Base-by-base conservation (phyloP, 1,139 yeast genomes). In the Debaryomyces sp. region DNA sequence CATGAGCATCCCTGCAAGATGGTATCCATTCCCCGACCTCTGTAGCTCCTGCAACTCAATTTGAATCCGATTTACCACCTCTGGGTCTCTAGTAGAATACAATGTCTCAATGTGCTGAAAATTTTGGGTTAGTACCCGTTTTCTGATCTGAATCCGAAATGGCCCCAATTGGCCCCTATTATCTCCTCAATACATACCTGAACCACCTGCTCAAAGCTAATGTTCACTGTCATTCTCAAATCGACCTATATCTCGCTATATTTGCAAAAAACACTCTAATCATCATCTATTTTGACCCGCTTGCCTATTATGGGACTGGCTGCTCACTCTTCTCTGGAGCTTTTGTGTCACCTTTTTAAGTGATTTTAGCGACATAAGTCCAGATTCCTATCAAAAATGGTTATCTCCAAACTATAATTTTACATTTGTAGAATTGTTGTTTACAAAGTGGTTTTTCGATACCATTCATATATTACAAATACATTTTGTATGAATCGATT, bases 21-120 rank as follows among this genome's bases (percentile, higher is more conserved):
- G 57, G 52, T 75, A 66, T 0, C 87, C 89, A 44, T 74, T 62
- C 2, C 68, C 64, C 2, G 85, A 78, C 53, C 70, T 77, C 60
- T 87, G 94, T 6, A 83, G 62, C 2, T 58, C 55, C 55, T 84
- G 90, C 18, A 87, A 68, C 39, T 66, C 65, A 32, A 70, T 70
- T 55, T 86, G 92, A 32, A 80, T 68, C 8, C 64, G 55, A 29
- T 71, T 63, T 34, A 85, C 77, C 51, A 70, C 68, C 0, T 59
- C 49, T 1, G 82, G 74, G 65, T 81, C 67, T 62, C 64, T 58
- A 54, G 74, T 57, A 53, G 77, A 61, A 66, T 79, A 69, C 57
- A 81, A 65, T 5, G 61, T 52, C 49, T 77, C 77, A 22, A 80
- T 70, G 32, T 60, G 61, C 73, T 71, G 41, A 18, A 39, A 22